Evolutionary conservation across 768 basidiomycete species (phyloP).

Genomic region (Kwoniella sp.): DNA sequence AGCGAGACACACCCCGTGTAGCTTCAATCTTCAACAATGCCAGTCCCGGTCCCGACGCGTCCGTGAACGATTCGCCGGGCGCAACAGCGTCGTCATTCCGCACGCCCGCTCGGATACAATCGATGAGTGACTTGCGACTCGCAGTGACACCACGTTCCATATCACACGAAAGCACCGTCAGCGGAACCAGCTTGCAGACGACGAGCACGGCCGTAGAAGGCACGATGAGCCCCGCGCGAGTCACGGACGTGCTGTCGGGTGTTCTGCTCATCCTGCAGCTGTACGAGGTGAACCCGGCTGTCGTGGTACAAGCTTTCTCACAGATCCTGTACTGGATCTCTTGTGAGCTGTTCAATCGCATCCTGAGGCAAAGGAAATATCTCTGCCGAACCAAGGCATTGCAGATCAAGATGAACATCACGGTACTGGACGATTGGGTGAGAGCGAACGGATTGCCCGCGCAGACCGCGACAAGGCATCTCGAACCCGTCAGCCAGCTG

Average conservation of each 20-base stretch:
- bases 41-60: conserved; percentile 3
- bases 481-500: conserved; percentile 77
- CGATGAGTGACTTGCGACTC: conserved; percentile 22
- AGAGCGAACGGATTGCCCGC: conserved; percentile 71
- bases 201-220: background rate
- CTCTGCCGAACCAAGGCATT: conserved; percentile 82
- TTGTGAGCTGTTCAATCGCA: conserved; percentile 58
- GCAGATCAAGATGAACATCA: conserved; percentile 83
- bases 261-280: conserved; percentile 75
- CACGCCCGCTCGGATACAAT: conserved; percentile 20
- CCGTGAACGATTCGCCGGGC: conserved; percentile 3
- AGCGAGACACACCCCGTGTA: conserved; percentile 32
- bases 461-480: conserved; percentile 68
- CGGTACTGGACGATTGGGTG: conserved; percentile 86
- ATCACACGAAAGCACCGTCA: conserved; percentile 13
- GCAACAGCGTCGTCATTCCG: conserved; percentile 27
- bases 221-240: conserved; percentile 41
- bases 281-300: conserved; percentile 79
- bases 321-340: conserved; percentile 99
- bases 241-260: conserved; percentile 77
- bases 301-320: conserved; percentile 87
- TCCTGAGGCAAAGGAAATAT: conserved; percentile 72
- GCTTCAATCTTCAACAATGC: conserved; percentile 11
- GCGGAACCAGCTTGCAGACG: background rate
- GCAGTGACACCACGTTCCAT: conserved; percentile 6